These are phyloP conservation scores for Yamadazyma dushanensis DNA, from an alignment of 1,139 yeast genomes.

Conservation along the genomic window DNA sequence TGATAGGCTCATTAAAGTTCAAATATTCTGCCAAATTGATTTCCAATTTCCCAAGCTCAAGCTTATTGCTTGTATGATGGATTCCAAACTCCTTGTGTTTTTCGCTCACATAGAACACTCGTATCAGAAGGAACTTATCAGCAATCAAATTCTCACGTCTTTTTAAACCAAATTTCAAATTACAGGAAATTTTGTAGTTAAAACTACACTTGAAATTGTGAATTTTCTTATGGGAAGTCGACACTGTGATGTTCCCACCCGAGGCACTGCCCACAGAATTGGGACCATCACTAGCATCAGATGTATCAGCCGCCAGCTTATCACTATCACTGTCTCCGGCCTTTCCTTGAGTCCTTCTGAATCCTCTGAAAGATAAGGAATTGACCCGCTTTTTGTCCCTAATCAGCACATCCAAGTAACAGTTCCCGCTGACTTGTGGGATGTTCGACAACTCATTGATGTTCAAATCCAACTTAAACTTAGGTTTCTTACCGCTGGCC, in stretches of 20 bases:
- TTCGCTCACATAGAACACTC: conserved; percentile 41
- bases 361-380: conserved; percentile 11
- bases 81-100: conserved; percentile 30
- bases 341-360: conserved; percentile 1
- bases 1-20: conserved; percentile 50
- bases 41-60: conserved; percentile 63
- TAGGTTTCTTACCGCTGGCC: conserved; percentile 22
- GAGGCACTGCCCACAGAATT: conserved; percentile 7
- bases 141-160: conserved; percentile 38
- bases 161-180: conserved; percentile 39
- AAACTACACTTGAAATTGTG: conserved; percentile 46
- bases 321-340: conserved; percentile 1
- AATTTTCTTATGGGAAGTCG: conserved; percentile 35
- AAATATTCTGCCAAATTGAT: conserved; percentile 75
- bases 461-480: conserved; percentile 58
- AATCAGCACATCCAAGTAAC: conserved; percentile 54
- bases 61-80: conserved; percentile 18
- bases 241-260: conserved; percentile 31
- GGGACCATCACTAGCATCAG: conserved; percentile 6
- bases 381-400: conserved; percentile 27
- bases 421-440: conserved; percentile 74
- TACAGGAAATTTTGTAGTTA: conserved; percentile 39
- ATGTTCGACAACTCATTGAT: conserved; percentile 75
- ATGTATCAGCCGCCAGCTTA: background rate
- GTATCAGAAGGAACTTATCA: conserved; percentile 36